A percentile compares a stretch with the other conserved stretches of the same genome.
Conservation (phyloP, 768 basidiomycete species). For the Lentinula lateritia region DNA sequence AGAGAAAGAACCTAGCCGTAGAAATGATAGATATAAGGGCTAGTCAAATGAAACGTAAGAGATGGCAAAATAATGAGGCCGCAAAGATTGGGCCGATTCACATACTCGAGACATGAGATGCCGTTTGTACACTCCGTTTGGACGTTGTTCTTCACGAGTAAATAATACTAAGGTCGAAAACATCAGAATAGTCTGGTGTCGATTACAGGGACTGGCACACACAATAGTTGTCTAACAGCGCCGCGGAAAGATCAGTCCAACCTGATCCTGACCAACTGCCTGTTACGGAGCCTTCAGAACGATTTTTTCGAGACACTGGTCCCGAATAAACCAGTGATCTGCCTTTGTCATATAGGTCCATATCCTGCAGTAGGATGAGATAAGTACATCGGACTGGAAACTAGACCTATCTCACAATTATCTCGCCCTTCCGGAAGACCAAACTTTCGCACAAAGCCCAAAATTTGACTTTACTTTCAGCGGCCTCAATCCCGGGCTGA, state of each 20-base stretch:
- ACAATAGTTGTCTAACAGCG: slow-evolving; percentile 77
- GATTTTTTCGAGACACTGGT: slow-evolving; percentile 51
- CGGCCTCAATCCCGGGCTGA: slow-evolving; percentile 87
- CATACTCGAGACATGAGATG: slow-evolving; percentile 64
- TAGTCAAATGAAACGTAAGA: slow-evolving; percentile 20
- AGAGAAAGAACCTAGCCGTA: slow-evolving; percentile 66
- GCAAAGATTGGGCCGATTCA: neutral
- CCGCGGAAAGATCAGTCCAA: slow-evolving; percentile 67
- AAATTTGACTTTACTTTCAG: slow-evolving; percentile 85
- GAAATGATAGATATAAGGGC: slow-evolving; percentile 78
- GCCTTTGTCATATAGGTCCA: slow-evolving; percentile 75
- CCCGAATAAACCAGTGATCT: slow-evolving; percentile 69
- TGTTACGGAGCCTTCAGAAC: slow-evolving; percentile 43
- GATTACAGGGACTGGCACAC: slow-evolving; percentile 17
- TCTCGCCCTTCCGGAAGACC: slow-evolving; percentile 70
- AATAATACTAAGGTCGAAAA: slow-evolving; percentile 48
- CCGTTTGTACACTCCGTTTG: slow-evolving; percentile 43
- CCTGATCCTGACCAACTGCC: slow-evolving; percentile 57
- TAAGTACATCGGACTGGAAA: neutral
- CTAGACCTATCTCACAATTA: slow-evolving; percentile 50
- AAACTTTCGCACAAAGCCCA: slow-evolving; percentile 77
- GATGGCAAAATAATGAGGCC: neutral
- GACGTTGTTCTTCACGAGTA: slow-evolving; percentile 52
- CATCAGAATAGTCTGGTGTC: slow-evolving; percentile 2
- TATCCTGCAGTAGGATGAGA: slow-evolving; percentile 45